phyloP scores from a whole-genome alignment of 2,329 filamentous ascomycete genomes.

The Zymoseptoria crescenta region DNA sequence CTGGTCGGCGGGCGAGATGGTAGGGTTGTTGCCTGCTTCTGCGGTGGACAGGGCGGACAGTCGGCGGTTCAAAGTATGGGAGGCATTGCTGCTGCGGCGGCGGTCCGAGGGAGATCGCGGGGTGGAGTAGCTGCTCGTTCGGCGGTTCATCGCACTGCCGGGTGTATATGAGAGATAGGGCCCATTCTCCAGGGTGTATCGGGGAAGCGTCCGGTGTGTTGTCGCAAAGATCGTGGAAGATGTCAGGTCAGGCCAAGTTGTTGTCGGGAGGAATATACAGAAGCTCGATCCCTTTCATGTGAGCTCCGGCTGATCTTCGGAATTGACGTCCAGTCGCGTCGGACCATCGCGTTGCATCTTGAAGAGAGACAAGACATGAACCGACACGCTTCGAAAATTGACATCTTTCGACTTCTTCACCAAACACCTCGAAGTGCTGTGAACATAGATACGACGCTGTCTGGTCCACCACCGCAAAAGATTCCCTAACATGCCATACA shows the following conservation, averaged over 20 bases:
- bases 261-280: no score
- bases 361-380: neutral
- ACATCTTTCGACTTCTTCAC: neutral
- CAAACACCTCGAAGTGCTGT: neutral
- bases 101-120: constrained; percentile 13
- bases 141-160: constrained; percentile 37
- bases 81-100: constrained; percentile 11
- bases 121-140: constrained; percentile 31
- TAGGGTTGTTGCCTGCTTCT: constrained; percentile 54
- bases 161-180: constrained; percentile 3
- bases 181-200: neutral
- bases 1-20: constrained; percentile 51
- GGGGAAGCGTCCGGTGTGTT: neutral
- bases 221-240: neutral
- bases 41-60: constrained; percentile 59
- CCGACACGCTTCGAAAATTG: neutral
- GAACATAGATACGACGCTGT: neutral
- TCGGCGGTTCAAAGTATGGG: constrained; percentile 49
- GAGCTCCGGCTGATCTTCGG: neutral
- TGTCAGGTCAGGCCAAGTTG: neutral
- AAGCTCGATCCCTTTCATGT: neutral
- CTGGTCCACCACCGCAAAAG: no score
- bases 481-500: constrained; percentile 66
- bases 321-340: neutral
- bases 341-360: no score